Evolutionary conservation across 129 eudicot species (phyloP), one percentile per base, ranked within the genome.

Genomic region (Rutidosis leptorrhynchoides): DNA sequence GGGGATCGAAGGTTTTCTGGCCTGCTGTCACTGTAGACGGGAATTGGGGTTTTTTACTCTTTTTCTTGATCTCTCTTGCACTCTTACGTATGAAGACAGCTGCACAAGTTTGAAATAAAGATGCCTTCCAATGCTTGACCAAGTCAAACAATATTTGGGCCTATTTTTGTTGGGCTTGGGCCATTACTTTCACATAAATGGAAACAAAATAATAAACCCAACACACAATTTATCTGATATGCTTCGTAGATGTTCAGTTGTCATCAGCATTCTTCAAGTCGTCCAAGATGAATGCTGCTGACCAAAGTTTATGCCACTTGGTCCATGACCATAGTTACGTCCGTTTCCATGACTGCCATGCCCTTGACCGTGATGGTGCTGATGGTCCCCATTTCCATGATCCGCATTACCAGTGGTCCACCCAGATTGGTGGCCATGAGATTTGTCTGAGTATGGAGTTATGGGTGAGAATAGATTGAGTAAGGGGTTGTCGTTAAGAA

Each of bases 261-360:
- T 55, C 79, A 57, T 79, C 83, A 46, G 74, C 29, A 10, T 62
- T 51, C 79, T 79, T 74, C 25, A 68, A 23, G 16, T n/a, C n/a
- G 68, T 64, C 80, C 83, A 70, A 43, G 70, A 62, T 45, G 67
- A 14, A 28, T 53, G 32, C 64, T 65, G 67, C 65, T 69, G 65
- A 35, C 76, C 72, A 40, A 56, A 25, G 28, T 37, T 69, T 23
- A 28, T 12, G 58, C 74, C 56, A 42, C 7, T 12, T 9, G 72
- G 72, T 20, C 49, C 19, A 14, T 67, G 51, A 51, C 51, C 35
- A 19, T 49, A n/a, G 52, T 62, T 19, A 22, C 49, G 58, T 3
- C 73, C 77, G 52, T 32, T 53, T 64, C 70, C 68, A 33, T 35
- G 51, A 22, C 67, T 22, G 33, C 29, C 12, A 45, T 58, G 53